Percentiles rank a stretch among this genome's conserved stretches.
phyloP scores from a whole-genome alignment of 306 rosid genomes.

The Medicago truncatula region DNA sequence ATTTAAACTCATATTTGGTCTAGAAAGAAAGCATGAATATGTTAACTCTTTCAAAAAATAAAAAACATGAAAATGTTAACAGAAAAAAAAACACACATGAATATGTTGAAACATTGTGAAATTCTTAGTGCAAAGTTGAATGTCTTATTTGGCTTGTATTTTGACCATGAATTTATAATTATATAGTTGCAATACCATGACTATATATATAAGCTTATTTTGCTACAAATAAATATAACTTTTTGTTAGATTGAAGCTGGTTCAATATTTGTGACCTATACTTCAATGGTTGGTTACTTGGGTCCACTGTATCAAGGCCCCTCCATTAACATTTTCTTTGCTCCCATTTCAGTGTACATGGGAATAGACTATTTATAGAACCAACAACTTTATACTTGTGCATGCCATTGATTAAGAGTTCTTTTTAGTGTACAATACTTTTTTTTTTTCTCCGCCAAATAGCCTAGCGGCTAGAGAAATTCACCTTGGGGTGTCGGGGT shows the following conservation, averaged over 20 bases:
- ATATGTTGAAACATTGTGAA: slow-evolving; percentile 1
- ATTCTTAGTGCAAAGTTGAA: not conserved
- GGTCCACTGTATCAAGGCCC: not conserved
- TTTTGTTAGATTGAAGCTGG: not conserved
- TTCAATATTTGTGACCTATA: not conserved
- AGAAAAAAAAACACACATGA: too few species aligned
- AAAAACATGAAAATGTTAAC: not conserved
- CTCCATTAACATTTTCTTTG: not conserved
- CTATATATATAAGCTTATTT: not conserved
- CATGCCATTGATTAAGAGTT: not conserved
- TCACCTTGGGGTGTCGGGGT: too few species aligned
- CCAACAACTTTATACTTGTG: not conserved
- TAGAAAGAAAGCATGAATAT: not conserved
- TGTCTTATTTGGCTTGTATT: not conserved
- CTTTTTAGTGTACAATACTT: too few species aligned
- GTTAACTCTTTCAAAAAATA: too few species aligned
- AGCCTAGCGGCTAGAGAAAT: too few species aligned
- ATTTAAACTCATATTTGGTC: too few species aligned
- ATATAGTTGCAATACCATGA: not conserved
- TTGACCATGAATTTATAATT: not conserved
- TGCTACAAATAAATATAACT: not conserved
- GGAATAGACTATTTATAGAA: not conserved
- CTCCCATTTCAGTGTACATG: not conserved
- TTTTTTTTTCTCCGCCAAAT: too few species aligned
- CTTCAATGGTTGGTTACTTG: not conserved